Percentiles rank a stretch among this genome's conserved stretches.
Evolutionary conservation across 2,329 filamentous ascomycete species (phyloP).

Genomic region (Colletotrichum cereale): DNA sequence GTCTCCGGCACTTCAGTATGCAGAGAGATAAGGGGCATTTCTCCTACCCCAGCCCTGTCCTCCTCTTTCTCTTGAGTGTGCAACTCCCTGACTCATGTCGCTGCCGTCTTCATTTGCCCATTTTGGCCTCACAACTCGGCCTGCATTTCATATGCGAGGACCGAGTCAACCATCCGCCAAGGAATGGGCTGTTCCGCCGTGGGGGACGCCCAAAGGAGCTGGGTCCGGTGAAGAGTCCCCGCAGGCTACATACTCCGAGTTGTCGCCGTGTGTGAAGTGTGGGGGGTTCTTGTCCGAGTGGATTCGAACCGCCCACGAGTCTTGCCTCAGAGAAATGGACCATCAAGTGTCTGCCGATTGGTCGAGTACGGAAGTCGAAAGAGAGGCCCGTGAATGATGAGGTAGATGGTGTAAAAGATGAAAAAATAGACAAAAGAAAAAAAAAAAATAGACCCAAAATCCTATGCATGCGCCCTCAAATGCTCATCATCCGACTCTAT

Average conservation of each 20-base stretch:
- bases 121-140: slow-evolving; percentile 31
- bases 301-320: not conserved
- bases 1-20: slow-evolving; percentile 19
- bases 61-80: slow-evolving; percentile 8
- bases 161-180: slow-evolving; percentile 30
- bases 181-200: slow-evolving; percentile 23
- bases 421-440: not conserved
- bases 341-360: not conserved
- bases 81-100: slow-evolving; percentile 33
- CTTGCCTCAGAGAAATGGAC: not conserved
- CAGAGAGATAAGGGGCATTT: slow-evolving; percentile 16
- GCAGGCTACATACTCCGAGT: slow-evolving; percentile 12
- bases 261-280: slow-evolving; percentile 19
- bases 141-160: slow-evolving; percentile 35
- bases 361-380: not conserved
- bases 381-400: not conserved
- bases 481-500: slow-evolving; percentile 31
- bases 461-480: slow-evolving; percentile 33
- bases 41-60: slow-evolving; percentile 2
- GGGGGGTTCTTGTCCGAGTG: slow-evolving; percentile 3
- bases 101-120: slow-evolving; percentile 17
- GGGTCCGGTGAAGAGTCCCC: slow-evolving; percentile 18
- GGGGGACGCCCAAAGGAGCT: slow-evolving; percentile 12
- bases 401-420: not conserved
- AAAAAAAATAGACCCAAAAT: not conserved